Evolutionary conservation across 225 moss, liverwort and hornwort genomes (phyloP), one percentile per base, ranked within the genome.

Genomic region (Pseudisothecium myosuroides): DNA sequence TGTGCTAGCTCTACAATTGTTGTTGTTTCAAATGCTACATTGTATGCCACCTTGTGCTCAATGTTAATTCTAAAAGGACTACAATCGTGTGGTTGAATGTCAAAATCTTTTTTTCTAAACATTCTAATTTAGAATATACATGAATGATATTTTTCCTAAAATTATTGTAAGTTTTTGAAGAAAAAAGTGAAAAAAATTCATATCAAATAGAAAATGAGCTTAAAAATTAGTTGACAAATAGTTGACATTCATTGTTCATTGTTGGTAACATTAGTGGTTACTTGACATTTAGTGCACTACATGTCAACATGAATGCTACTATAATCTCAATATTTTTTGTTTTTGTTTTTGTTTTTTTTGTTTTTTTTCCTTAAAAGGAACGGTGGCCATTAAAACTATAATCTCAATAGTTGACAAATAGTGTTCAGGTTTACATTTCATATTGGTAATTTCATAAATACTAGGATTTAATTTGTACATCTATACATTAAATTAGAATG

Each of bases 231-330:
- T 49, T 49, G 31, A 29, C 10, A 17, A 29, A 18, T 47, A 74
- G 1, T 43, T 43, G 10, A 5, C 5, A 1, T 17, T 5, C 31
- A 29, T 5, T 10, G 2, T 45, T 73, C 3, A 28, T 0, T 73
- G 0, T 45, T 28, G 10, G 2, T 29, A 73, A 45, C 5, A 45
- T 10, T 9, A 72, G 28, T 43, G 29, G 11, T 73, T 43, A 26
- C 5, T 72, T 41, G 7, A 27, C 5, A 43, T 72, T 26, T 72
- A 43, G 15, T 45, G 6, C 9, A 45, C 3, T 74, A 29, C 10
- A 71, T 26, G 71, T 71, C 14, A 41, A 41, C 1, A 26, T 15
- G 2, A 14, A 71, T 0, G 6, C 29, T 6, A 45, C 16, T 29
- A 47, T 18, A 47, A 74, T 47, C n/a, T n/a, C n/a, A n/a, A n/a